Conservation (phyloP, 768 basidiomycete species). For the Pleurotus citrinopileatus region DNA sequence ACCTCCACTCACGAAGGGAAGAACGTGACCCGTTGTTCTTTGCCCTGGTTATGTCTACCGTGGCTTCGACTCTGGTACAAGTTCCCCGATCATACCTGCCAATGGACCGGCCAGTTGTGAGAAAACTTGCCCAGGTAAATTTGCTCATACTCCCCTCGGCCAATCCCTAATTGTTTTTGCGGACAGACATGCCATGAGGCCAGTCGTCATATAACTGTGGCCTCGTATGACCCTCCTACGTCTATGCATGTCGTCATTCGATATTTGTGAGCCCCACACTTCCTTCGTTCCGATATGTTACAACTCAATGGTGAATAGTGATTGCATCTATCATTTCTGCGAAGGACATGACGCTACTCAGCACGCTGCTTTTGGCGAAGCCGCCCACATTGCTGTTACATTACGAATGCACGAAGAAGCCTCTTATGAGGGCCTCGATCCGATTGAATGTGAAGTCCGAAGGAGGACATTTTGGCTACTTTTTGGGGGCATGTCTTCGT, state of each 20-base stretch:
- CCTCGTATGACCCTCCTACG: slow-evolving; percentile 79
- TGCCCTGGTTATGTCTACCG: slow-evolving; percentile 84
- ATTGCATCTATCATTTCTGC: slow-evolving; percentile 85
- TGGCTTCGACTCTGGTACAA: slow-evolving; percentile 86
- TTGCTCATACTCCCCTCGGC: neutral
- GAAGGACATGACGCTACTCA: slow-evolving; percentile 86
- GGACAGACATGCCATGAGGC: slow-evolving; percentile 73
- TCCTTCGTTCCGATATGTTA: slow-evolving; percentile 10
- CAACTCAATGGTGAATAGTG: slow-evolving; percentile 37
- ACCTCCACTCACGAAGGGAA: slow-evolving; percentile 74
- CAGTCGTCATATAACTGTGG: slow-evolving; percentile 76
- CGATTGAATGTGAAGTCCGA: slow-evolving; percentile 86
- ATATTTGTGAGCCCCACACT: slow-evolving; percentile 65
- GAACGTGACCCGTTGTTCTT: slow-evolving; percentile 90
- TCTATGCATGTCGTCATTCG: slow-evolving; percentile 85
- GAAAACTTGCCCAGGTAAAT: slow-evolving; percentile 65
- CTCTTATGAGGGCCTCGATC: slow-evolving; percentile 78
- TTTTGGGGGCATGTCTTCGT: slow-evolving; percentile 65
- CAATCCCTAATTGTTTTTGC: slow-evolving; percentile 8
- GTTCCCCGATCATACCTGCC: slow-evolving; percentile 86
- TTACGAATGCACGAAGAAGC: slow-evolving; percentile 86
- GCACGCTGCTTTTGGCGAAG: slow-evolving; percentile 86
- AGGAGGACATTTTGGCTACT: slow-evolving; percentile 87
- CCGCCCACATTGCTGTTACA: slow-evolving; percentile 78
- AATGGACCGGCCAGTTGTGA: slow-evolving; percentile 81